Evolutionary conservation across 164 flowering plant species (phyloP).

Genomic region (Magnolia changhungtana): DNA sequence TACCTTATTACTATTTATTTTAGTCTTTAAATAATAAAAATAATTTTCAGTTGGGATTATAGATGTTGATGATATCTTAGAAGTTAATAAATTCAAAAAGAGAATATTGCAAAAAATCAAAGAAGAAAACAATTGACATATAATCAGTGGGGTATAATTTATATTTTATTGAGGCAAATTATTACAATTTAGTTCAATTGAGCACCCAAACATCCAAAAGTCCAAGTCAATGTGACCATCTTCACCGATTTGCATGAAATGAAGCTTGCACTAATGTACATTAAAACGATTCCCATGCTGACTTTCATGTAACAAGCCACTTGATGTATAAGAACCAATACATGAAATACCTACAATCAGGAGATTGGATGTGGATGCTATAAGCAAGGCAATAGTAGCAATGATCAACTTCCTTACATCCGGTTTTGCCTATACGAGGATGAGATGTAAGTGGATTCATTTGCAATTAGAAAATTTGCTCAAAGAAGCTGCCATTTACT

Average conservation of each 20-base stretch:
- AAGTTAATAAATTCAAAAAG: too few species aligned
- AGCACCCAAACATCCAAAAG: too few species aligned
- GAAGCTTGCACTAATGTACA: too few species aligned
- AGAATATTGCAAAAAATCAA: too few species aligned
- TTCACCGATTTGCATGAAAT: too few species aligned
- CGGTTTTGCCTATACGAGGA: constrained; percentile 63
- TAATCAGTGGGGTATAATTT: too few species aligned
- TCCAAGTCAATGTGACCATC: too few species aligned
- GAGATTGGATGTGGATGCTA: constrained; percentile 61
- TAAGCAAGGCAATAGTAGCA: constrained; percentile 62
- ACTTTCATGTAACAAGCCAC: not conserved
- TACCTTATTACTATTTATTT: not conserved
- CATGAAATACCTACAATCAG: constrained; percentile 48
- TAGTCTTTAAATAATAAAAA: too few species aligned
- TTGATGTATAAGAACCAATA: not conserved
- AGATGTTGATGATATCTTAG: not conserved
- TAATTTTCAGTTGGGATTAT: not conserved
- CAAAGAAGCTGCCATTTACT: constrained; percentile 40
- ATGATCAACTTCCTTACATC: constrained; percentile 67
- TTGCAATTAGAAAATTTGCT: not conserved
- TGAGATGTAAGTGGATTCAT: not conserved
- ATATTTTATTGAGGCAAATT: too few species aligned
- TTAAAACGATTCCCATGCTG: too few species aligned
- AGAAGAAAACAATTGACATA: too few species aligned
- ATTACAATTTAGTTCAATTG: too few species aligned